A percentile compares a stretch with the other conserved stretches of the same genome.
Conservation (phyloP, 352 stramenopile genomes). For the Phytophthora nicotianae region DNA sequence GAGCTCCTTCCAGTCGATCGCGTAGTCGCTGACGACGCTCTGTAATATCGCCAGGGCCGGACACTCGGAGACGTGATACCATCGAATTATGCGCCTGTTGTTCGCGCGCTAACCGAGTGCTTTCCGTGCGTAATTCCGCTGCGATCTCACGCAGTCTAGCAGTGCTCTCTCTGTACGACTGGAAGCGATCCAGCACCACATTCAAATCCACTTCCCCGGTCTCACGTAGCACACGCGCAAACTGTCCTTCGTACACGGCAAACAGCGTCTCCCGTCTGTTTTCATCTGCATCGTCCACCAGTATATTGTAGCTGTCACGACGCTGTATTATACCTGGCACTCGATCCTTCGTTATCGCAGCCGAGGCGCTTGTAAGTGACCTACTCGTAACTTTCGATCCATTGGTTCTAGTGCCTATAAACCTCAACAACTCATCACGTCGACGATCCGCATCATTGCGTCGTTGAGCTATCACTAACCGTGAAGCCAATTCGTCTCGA, state of each 20-base stretch:
- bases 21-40: conserved; percentile 58
- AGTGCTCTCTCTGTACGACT: conserved; percentile 40
- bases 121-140: conserved; percentile 37
- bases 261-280: conserved; percentile 57
- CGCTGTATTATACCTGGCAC: conserved; percentile 15
- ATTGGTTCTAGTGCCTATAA: conserved; percentile 40
- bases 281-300: conserved; percentile 26
- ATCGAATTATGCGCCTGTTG: conserved; percentile 34
- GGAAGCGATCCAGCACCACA: conserved; percentile 57
- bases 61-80: conserved; percentile 47
- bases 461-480: conserved; percentile 43
- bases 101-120: conserved; percentile 34
- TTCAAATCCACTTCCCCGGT: conserved; percentile 56
- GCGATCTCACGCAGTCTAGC: conserved; percentile 58
- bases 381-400: conserved; percentile 11
- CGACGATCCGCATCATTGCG: conserved; percentile 51
- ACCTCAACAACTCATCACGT: conserved; percentile 54
- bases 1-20: conserved; percentile 55
- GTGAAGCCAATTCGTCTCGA: conserved; percentile 51
- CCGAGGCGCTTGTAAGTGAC: conserved; percentile 13
- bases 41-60: conserved; percentile 51
- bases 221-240: conserved; percentile 52
- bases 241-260: conserved; percentile 66
- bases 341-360: conserved; percentile 16
- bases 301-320: conserved; percentile 38